A percentile compares a stretch with the other conserved stretches of the same genome.
Conservation (phyloP, 2,329 filamentous ascomycete genomes). For the Hypoxylon sp. region DNA sequence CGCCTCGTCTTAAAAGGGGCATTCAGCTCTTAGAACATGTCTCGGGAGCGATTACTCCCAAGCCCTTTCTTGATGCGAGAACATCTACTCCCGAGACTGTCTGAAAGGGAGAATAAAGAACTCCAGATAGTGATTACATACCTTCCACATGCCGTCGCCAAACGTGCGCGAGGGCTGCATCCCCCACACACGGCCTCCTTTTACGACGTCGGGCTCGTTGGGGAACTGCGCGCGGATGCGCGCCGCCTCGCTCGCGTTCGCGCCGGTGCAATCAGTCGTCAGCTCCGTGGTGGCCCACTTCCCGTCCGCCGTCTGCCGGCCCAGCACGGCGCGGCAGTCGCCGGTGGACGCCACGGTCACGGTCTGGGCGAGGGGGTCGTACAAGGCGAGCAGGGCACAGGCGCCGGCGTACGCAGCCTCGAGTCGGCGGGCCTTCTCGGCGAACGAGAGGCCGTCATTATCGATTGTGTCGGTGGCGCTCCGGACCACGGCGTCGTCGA, state of each 20-base stretch:
- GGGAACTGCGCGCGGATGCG: constrained; percentile 67
- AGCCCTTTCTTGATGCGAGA: no score
- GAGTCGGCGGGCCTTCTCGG: constrained; percentile 43
- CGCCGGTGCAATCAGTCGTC: constrained; percentile 71
- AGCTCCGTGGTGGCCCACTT: constrained; percentile 62
- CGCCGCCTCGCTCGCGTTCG: constrained; percentile 64
- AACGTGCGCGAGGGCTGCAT: constrained; percentile 70
- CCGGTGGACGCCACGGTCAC: constrained; percentile 72
- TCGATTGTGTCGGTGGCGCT: constrained; percentile 41
- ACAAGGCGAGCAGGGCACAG: constrained; percentile 59
- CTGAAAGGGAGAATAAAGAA: no score
- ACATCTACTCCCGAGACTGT: no score
- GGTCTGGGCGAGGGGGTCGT: constrained; percentile 60
- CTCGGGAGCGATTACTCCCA: no score
- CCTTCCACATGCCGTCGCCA: constrained; percentile 75
- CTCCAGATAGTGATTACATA: no score
- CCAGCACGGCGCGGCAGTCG: constrained; percentile 72
- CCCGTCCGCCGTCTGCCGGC: constrained; percentile 52
- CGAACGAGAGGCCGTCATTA: constrained; percentile 44
- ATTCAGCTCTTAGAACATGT: no score
- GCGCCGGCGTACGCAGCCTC: constrained; percentile 45
- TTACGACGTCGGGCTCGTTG: constrained; percentile 64
- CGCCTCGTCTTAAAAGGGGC: no score
- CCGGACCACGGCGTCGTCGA: constrained; percentile 48
- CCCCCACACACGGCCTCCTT: constrained; percentile 67